phyloP scores from a whole-genome alignment of 208 protist genomes.

The Novymonas esmeraldas region DNA sequence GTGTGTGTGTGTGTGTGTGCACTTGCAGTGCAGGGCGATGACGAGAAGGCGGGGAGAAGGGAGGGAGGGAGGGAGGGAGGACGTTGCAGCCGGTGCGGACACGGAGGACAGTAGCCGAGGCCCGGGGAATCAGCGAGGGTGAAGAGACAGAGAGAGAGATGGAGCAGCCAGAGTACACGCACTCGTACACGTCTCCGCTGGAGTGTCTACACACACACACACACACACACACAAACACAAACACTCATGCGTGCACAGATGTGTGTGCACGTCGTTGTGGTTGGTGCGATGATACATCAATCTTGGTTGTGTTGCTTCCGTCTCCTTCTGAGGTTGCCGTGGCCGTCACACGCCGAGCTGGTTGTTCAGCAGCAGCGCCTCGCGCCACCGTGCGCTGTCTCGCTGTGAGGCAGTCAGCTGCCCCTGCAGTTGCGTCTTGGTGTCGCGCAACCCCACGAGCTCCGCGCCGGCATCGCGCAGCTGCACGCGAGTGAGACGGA shows the following conservation, averaged over 20 bases:
- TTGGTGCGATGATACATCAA: too few species aligned
- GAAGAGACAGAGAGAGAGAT: not conserved
- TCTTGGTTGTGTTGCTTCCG: too few species aligned
- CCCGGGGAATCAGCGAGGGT: not conserved
- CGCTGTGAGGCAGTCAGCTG: slow-evolving; percentile 34
- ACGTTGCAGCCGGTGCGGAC: not conserved
- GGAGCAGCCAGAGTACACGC: too few species aligned
- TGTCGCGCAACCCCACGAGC: slow-evolving; percentile 28
- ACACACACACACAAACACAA: not conserved
- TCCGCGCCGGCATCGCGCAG: slow-evolving; percentile 21
- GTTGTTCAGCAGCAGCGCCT: slow-evolving; percentile 23
- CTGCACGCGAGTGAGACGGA: slow-evolving; percentile 25
- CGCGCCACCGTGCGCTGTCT: slow-evolving; percentile 29
- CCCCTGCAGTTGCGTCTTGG: slow-evolving; percentile 44
- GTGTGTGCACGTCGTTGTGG: not conserved
- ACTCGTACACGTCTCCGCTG: not conserved
- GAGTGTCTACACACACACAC: not conserved
- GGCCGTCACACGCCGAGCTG: too few species aligned
- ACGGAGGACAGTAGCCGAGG: not conserved
- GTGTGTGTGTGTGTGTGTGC: not conserved
- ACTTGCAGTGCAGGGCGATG: not conserved
- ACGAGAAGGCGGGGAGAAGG: not conserved
- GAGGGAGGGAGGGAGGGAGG: not conserved
- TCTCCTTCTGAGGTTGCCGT: too few species aligned
- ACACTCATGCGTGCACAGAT: not conserved